Evolutionary conservation across 2,329 filamentous ascomycete genomes (phyloP).

Genomic region (Calonectria multiphialidica): DNA sequence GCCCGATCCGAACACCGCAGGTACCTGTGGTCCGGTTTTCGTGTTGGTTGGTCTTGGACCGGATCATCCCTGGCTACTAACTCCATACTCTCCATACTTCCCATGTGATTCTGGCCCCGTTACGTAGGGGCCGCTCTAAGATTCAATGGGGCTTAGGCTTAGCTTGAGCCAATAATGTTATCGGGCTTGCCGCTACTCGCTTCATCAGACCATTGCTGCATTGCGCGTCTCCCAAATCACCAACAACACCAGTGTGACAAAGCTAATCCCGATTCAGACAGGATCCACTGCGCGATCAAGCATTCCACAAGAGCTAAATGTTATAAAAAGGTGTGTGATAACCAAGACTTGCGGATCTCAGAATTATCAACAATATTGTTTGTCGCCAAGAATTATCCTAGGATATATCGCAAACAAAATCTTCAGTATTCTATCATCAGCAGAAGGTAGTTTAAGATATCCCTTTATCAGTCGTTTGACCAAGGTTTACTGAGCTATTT

Average conservation of each 20-base stretch:
- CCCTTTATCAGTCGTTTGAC: background rate
- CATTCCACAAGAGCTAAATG: background rate
- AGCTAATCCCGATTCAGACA: background rate
- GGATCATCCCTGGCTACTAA: no score
- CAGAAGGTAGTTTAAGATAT: background rate
- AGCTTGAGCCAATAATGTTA: background rate
- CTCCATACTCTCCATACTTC: no score
- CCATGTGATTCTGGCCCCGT: no score
- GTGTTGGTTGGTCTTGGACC: no score
- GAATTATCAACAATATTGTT: background rate
- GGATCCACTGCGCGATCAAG: background rate
- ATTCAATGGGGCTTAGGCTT: background rate
- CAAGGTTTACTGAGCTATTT: background rate
- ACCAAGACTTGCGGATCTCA: background rate
- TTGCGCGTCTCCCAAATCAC: background rate
- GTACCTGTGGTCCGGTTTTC: no score
- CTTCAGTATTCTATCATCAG: background rate
- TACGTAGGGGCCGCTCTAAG: no score
- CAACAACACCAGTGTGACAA: background rate
- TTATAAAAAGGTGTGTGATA: background rate
- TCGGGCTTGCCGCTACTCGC: background rate
- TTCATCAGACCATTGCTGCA: background rate
- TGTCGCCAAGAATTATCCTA: background rate
- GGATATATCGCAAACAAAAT: background rate
- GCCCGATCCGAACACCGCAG: no score